Evolutionary conservation across 352 stramenopile genomes (phyloP), one percentile per base, ranked within the genome.

Genomic region (Phytophthora pinifolia): DNA sequence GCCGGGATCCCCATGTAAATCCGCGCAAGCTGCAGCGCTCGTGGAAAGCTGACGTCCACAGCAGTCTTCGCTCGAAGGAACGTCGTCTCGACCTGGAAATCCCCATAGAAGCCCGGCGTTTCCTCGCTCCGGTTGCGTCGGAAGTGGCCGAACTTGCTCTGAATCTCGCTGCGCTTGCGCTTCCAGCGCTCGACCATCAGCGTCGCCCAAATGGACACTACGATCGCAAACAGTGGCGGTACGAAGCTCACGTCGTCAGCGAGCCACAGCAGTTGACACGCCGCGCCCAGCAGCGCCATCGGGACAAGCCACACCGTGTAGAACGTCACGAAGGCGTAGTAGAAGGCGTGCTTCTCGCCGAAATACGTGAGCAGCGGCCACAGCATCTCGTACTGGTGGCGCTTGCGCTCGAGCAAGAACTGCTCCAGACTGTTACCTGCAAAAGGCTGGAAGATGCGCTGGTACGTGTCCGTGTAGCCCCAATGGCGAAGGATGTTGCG

Each of bases 141-240:
- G 33, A 84, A 82, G 44, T 86, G 86, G 46, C 88, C 89, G 67
- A 94, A 97, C 14, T 69, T 81, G 27, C 78, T 61, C 27, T 88
- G 74, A 39, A 96, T 83, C 55, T 87, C 75, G 27, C 76, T 83
- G 33, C 86, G 70, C 57, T 97, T 94, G 34, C 87, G 88, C 56
- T 96, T 96, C 89, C 89, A 97, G 13, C 78, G 80, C 67, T 97
- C 88, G 6, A 97, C 74, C 45, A 97, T 57, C 4, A 94, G 51
- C 36, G 90, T 92, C 4, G 81, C 82, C 88, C 86, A 96, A 45
- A 97, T 75, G 33, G 74, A 81, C 20, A 97, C 85, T 17, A 94
- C 70, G 32, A 96, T 65, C 0, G 75, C 75, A 34, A 89, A 86
- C 3, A 88, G 46, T 29, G 71, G 77, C 13, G 76, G 59, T 3